Conservation (phyloP, 2,329 filamentous ascomycete species). For the Colletotrichum falcatum region DNA sequence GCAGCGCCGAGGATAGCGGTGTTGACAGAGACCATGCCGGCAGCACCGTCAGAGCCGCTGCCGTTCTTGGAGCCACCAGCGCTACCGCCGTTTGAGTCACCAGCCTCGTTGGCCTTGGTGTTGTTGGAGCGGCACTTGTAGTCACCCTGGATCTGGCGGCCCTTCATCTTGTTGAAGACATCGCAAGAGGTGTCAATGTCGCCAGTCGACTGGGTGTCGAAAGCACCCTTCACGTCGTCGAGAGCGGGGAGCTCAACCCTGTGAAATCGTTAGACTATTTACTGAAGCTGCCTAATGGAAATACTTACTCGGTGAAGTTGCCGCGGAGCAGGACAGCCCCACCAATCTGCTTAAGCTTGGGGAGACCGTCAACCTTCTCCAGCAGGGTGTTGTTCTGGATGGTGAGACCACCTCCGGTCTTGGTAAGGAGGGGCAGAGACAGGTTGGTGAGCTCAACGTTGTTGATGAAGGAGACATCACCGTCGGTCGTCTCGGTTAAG, state of each 20-base stretch:
- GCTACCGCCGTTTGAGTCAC: constrained; percentile 48
- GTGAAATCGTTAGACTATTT: background rate
- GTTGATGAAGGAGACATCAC: constrained; percentile 72
- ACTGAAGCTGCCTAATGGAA: background rate
- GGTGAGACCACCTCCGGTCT: constrained; percentile 82
- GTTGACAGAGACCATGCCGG: constrained; percentile 60
- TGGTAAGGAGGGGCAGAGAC: constrained; percentile 75
- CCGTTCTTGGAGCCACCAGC: constrained; percentile 45
- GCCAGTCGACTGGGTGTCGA: constrained; percentile 75
- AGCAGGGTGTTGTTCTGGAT: constrained; percentile 92
- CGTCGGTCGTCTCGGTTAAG: constrained; percentile 73
- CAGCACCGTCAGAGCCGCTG: constrained; percentile 53
- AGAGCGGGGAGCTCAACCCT: constrained; percentile 79
- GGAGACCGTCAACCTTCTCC: constrained; percentile 73
- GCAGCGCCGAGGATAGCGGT: constrained; percentile 60
- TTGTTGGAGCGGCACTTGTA: constrained; percentile 65
- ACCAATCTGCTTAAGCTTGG: constrained; percentile 73
- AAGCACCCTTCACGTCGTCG: constrained; percentile 76
- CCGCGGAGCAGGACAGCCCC: constrained; percentile 90
- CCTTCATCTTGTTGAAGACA: constrained; percentile 60
- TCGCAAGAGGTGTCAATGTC: constrained; percentile 69
- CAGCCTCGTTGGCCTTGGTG: constrained; percentile 63
- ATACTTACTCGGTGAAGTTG: constrained; percentile 72
- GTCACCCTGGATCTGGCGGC: constrained; percentile 60
- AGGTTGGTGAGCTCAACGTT: constrained; percentile 78